A percentile compares a stretch with the other conserved stretches of the same genome.
Conservation (phyloP, 1,284 basidiomycete genomes). For the Inonotus obliquus region DNA sequence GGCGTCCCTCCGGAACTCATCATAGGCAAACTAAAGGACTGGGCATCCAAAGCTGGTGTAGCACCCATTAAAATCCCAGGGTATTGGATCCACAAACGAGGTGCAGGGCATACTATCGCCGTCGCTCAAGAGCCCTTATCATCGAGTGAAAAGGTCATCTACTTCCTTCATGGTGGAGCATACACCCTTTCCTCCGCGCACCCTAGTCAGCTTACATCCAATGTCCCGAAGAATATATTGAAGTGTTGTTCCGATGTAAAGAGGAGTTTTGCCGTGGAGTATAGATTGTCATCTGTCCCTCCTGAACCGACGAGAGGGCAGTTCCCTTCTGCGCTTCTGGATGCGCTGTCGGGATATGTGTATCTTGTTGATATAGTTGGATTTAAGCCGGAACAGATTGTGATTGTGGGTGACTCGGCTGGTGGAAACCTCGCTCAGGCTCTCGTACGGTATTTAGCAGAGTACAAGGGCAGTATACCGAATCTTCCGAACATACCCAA, state of each 20-base stretch:
- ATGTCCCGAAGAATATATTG: conserved; percentile 22
- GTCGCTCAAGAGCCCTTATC: conserved; percentile 32
- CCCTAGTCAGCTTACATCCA: conserved; percentile 33
- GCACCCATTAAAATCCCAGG: conserved; percentile 43
- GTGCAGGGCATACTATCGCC: conserved; percentile 26
- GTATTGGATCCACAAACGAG: conserved; percentile 50
- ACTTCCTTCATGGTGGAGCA: conserved; percentile 48
- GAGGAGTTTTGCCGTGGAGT: conserved; percentile 32
- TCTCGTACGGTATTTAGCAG: conserved; percentile 29
- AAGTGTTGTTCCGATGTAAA: conserved; percentile 23
- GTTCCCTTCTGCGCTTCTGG: conserved; percentile 46
- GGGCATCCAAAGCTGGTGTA: conserved; percentile 38
- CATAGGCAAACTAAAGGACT: conserved; percentile 41
- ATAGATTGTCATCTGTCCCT: conserved; percentile 27
- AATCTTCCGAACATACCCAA: conserved; percentile 41
- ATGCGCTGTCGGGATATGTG: conserved; percentile 41
- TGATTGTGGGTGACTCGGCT: conserved; percentile 50
- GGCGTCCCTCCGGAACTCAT: conserved; percentile 48
- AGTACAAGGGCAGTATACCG: conserved; percentile 24
- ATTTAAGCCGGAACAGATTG: conserved; percentile 40
- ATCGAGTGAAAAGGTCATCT: conserved; percentile 48
- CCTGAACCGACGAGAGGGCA: conserved; percentile 28
- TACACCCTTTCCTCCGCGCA: conserved; percentile 41
- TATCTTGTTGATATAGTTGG: conserved; percentile 37
- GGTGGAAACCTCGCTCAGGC: conserved; percentile 49